phyloP scores from a whole-genome alignment of 2,329 filamentous ascomycete species.

The Penicillium italicum region DNA sequence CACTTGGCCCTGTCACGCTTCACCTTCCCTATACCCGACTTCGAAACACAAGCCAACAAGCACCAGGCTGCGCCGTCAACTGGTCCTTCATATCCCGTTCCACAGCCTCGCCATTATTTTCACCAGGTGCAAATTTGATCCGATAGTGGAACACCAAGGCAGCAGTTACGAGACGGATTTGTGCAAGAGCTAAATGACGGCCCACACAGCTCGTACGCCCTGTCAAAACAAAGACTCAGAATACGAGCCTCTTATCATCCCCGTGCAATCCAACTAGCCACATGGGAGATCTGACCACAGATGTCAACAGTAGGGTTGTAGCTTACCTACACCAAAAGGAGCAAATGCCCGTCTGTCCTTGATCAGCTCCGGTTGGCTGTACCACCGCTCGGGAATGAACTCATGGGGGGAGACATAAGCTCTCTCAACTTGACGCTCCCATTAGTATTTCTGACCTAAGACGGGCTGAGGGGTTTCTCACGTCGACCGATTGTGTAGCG shows the following conservation, averaged over 20 bases:
- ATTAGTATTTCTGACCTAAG: background rate
- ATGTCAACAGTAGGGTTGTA: background rate
- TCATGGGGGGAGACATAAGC: constrained; percentile 38
- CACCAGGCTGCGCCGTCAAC: constrained; percentile 3
- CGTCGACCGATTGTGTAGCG: constrained; percentile 3
- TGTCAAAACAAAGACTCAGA: background rate
- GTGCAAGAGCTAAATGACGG: constrained; percentile 4
- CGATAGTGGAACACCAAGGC: background rate
- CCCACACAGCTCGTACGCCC: constrained; percentile 7
- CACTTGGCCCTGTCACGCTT: background rate
- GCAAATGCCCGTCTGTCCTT: constrained; percentile 15
- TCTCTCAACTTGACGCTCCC: constrained; percentile 9
- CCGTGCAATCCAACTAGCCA: background rate
- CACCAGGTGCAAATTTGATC: constrained; percentile 1
- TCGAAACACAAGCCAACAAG: background rate
- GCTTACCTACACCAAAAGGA: constrained; percentile 20
- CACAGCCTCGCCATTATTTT: background rate
- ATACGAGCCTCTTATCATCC: background rate
- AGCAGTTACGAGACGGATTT: background rate
- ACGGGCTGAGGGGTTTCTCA: background rate
- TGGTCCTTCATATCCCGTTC: constrained; percentile 8
- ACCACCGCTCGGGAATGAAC: constrained; percentile 39
- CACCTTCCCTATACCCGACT: background rate
- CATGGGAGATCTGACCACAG: background rate
- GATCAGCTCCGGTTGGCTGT: constrained; percentile 16